Conservation (phyloP, 768 basidiomycete species). For the Panellus pusillus region DNA sequence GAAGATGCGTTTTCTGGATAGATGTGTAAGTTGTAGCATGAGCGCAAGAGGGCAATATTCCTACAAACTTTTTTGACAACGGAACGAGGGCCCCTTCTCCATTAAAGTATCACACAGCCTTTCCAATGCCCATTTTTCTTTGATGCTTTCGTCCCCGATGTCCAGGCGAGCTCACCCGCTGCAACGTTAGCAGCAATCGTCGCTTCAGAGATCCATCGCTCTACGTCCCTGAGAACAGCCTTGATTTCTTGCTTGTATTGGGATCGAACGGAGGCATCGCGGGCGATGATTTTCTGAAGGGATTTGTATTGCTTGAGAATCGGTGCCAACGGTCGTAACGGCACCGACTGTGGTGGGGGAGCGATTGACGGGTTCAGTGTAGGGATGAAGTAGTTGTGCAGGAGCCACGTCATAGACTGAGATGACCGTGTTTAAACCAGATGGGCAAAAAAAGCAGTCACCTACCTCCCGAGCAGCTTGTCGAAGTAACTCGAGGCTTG, state of each 20-base stretch:
- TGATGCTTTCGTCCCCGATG: constrained; percentile 43
- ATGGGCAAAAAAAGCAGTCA: neutral
- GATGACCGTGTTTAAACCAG: constrained; percentile 8
- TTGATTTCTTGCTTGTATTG: constrained; percentile 52
- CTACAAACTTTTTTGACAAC: constrained; percentile 70
- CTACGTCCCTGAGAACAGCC: constrained; percentile 57
- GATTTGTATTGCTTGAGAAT: constrained; percentile 74
- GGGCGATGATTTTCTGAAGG: constrained; percentile 57
- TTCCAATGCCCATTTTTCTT: constrained; percentile 70
- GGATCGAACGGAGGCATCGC: constrained; percentile 62
- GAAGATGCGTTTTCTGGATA: constrained; percentile 54
- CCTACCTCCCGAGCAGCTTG: constrained; percentile 74
- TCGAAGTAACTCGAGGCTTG: constrained; percentile 75
- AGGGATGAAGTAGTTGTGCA: constrained; percentile 83
- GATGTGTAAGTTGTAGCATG: constrained; percentile 36
- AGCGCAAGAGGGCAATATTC: constrained; percentile 31
- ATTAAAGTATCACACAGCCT: constrained; percentile 64
- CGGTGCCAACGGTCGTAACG: constrained; percentile 61
- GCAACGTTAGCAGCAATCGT: constrained; percentile 57
- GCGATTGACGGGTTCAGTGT: constrained; percentile 57
- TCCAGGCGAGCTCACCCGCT: constrained; percentile 50
- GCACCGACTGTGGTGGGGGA: constrained; percentile 28
- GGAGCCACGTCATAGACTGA: constrained; percentile 82
- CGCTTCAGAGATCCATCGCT: constrained; percentile 79
- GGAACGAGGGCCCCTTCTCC: constrained; percentile 76